These are phyloP conservation scores for Microdochium trichocladiopsis DNA, from an alignment of 2,329 filamentous ascomycete genomes.

Conservation along the genomic window DNA sequence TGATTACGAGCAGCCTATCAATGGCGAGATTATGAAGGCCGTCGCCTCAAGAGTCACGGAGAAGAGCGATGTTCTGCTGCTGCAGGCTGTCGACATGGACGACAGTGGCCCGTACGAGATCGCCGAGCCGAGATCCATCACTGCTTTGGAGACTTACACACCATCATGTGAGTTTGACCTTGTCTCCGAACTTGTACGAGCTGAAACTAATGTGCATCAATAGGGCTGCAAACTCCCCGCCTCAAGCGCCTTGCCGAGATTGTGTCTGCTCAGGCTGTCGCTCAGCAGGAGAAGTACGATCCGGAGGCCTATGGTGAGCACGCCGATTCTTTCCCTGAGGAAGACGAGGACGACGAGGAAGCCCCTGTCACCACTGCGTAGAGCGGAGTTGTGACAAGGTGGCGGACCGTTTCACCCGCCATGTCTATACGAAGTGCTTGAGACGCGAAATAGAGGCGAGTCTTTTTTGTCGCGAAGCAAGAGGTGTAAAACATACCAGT, in stretches of 20 bases:
- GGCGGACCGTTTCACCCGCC: not conserved
- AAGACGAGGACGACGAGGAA: conserved; percentile 36
- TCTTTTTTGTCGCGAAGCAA: not conserved
- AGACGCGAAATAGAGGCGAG: not conserved
- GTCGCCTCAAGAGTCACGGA: conserved; percentile 95
- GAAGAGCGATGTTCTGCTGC: conserved; percentile 91
- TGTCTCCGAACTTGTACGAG: not conserved
- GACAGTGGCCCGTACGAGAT: conserved; percentile 98
- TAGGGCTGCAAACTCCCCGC: conserved; percentile 91
- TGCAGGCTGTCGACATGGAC: conserved; percentile 97
- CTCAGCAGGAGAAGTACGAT: conserved; percentile 79
- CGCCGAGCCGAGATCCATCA: conserved; percentile 91
- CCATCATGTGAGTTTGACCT: conserved; percentile 71
- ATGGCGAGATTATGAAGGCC: conserved; percentile 99
- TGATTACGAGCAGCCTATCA: conserved; percentile 98
- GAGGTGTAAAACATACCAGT: not conserved
- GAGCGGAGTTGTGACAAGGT: not conserved
- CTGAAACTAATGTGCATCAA: conserved; percentile 16
- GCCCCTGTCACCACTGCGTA: conserved; percentile 6
- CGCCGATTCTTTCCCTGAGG: conserved; percentile 42
- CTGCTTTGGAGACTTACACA: conserved; percentile 94
- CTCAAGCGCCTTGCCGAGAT: conserved; percentile 97
- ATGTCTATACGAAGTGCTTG: not conserved
- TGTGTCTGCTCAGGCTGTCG: conserved; percentile 91
- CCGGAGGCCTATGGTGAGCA: too few relatives aligned